phyloP scores from a whole-genome alignment of 495 filamentous ascomycete genomes.

The Cercophora sp. region DNA sequence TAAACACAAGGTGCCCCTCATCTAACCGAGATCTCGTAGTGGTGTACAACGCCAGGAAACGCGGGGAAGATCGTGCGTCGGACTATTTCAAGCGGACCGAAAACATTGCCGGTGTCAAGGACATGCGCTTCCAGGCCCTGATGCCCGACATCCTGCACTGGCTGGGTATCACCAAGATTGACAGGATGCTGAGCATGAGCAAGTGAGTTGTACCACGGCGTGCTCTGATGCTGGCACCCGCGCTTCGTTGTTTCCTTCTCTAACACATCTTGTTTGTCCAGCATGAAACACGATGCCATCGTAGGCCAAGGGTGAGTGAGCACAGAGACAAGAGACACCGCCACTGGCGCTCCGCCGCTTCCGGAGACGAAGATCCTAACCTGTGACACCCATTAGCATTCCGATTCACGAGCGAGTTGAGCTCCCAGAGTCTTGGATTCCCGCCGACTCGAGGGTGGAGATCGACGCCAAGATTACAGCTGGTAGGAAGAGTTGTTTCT shows the following conservation, averaged over 20 bases:
- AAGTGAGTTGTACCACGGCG: conserved; percentile 56
- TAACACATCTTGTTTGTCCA: conserved; percentile 30
- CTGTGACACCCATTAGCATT: conserved; percentile 50
- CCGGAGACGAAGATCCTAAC: conserved; percentile 5
- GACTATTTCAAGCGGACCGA: conserved; percentile 98
- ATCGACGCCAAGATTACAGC: conserved; percentile 99
- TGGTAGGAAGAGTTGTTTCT: conserved; percentile 56
- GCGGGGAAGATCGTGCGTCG: conserved; percentile 81
- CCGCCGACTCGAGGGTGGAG: conserved; percentile 90
- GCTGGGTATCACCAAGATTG: conserved; percentile 98
- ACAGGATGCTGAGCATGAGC: conserved; percentile 97
- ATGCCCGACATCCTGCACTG: conserved; percentile 99
- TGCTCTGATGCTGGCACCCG: background rate
- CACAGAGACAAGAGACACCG: too few relatives aligned
- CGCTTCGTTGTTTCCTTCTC: conserved; percentile 10
- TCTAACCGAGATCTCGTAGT: conserved; percentile 46
- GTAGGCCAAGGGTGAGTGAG: conserved; percentile 75
- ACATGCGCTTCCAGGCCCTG: conserved; percentile 98
- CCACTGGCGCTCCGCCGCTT: conserved; percentile 11
- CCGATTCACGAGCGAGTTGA: conserved; percentile 90
- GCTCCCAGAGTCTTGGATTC: conserved; percentile 91
- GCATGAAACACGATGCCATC: conserved; percentile 99
- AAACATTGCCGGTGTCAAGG: conserved; percentile 94
- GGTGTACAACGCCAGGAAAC: conserved; percentile 92
- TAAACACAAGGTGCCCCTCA: conserved; percentile 12